Conservation (phyloP, 2,329 filamentous ascomycete genomes). For the Leptodontidium sp. region DNA sequence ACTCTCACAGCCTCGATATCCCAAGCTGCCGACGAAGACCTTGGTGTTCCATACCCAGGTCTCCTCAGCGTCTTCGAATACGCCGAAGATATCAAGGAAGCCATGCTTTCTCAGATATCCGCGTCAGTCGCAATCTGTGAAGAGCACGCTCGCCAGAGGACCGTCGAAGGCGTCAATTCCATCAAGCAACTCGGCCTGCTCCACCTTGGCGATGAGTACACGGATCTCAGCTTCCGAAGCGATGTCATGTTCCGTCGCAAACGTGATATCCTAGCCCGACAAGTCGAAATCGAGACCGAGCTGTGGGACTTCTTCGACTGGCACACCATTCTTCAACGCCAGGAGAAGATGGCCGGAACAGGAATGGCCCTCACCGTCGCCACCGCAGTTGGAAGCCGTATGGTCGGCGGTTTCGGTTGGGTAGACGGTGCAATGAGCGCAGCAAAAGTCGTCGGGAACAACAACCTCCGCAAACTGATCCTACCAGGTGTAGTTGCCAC, state of each 20-base stretch:
- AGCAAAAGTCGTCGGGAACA: constrained; percentile 80
- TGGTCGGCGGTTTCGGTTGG: constrained; percentile 87
- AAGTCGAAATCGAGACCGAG: constrained; percentile 89
- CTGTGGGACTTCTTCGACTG: constrained; percentile 94
- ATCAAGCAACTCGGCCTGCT: constrained; percentile 90
- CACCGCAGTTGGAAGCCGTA: constrained; percentile 81
- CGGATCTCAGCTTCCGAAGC: constrained; percentile 85
- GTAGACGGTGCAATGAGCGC: constrained; percentile 86
- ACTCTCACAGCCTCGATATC: constrained; percentile 79
- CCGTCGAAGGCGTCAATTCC: constrained; percentile 80
- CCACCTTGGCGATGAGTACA: constrained; percentile 88
- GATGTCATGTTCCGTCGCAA: constrained; percentile 94
- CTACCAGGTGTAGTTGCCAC: constrained; percentile 81
- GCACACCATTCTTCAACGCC: constrained; percentile 80
- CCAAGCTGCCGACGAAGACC: constrained; percentile 77
- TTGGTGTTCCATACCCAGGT: constrained; percentile 87
- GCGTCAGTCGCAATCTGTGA: constrained; percentile 82
- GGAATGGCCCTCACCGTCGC: constrained; percentile 94
- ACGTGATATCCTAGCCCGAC: constrained; percentile 80
- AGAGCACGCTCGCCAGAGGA: constrained; percentile 81
- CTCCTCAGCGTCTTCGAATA: constrained; percentile 87
- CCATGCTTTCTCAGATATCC: constrained; percentile 89
- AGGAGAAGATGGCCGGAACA: constrained; percentile 94
- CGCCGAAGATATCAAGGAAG: constrained; percentile 89
- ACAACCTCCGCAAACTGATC: constrained; percentile 81